Evolutionary conservation across 306 rosid genomes (phyloP).

Genomic region (Urtica urens): DNA sequence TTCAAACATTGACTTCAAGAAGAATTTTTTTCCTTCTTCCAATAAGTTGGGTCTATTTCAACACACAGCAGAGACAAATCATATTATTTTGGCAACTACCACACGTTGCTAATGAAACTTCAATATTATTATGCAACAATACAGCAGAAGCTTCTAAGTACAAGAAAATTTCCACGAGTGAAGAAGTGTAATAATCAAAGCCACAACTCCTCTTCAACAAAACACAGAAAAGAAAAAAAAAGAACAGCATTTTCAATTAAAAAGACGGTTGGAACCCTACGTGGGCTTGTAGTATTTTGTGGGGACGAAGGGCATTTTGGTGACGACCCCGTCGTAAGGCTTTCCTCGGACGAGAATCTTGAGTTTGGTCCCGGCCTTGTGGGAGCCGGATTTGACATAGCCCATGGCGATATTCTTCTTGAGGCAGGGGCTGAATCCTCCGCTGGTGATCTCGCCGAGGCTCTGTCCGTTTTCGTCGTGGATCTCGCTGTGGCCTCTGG

Average conservation of each 20-base stretch:
- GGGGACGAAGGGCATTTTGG: conserved; percentile 95
- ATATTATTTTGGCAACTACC: too few relatives aligned
- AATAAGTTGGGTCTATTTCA: too few relatives aligned
- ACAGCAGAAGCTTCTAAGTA: too few relatives aligned
- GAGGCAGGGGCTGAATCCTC: conserved; percentile 97
- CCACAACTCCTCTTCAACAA: too few relatives aligned
- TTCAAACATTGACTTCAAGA: conserved; percentile 7
- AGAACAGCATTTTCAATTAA: neutral
- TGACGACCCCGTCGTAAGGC: conserved; percentile 73
- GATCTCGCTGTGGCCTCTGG: conserved; percentile 94
- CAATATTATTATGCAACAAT: too few relatives aligned
- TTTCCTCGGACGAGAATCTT: conserved; percentile 82
- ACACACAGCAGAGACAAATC: too few relatives aligned
- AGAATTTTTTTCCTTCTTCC: too few relatives aligned
- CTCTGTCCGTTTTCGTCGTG: conserved; percentile 64
- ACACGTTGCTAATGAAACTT: too few relatives aligned
- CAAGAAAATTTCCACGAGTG: too few relatives aligned
- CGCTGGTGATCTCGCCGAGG: conserved; percentile 93
- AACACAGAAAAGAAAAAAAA: too few relatives aligned
- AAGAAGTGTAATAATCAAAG: too few relatives aligned
- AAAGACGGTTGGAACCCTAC: neutral
- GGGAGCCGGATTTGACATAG: conserved; percentile 90
- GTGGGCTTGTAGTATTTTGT: conserved; percentile 92
- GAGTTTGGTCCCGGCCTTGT: conserved; percentile 88
- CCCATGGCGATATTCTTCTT: conserved; percentile 98